Conservation (phyloP, 352 stramenopile genomes). For the Phytophthora citrophthora region DNA sequence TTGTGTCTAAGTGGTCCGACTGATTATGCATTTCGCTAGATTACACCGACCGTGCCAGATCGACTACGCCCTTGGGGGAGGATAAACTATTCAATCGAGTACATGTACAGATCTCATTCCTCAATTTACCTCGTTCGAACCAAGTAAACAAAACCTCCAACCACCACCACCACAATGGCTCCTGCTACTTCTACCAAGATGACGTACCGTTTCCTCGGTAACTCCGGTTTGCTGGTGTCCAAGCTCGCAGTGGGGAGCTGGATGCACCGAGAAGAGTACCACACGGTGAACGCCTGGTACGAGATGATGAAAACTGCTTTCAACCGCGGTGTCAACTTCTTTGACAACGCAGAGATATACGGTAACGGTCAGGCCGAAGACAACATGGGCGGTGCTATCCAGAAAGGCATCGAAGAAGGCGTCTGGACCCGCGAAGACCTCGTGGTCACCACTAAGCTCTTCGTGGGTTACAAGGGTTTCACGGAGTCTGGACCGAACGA, state of each 20-base stretch:
- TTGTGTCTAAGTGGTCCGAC: neutral
- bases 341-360: too few relatives aligned
- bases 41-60: too few relatives aligned
- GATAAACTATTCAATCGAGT: too few relatives aligned
- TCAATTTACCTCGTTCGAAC: neutral
- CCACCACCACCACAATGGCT: neutral
- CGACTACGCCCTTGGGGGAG: too few relatives aligned
- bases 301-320: conserved; percentile 6
- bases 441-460: too few relatives aligned
- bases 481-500: too few relatives aligned
- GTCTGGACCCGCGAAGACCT: too few relatives aligned
- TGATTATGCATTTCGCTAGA: too few relatives aligned
- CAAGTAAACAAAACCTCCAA: neutral
- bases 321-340: conserved; percentile 3
- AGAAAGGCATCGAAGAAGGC: too few relatives aligned
- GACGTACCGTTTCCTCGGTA: conserved; percentile 9
- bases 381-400: too few relatives aligned
- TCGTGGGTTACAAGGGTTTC: too few relatives aligned
- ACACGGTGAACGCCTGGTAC: conserved; percentile 8
- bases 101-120: neutral
- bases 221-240: conserved; percentile 10
- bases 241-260: conserved; percentile 3
- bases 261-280: conserved; percentile 4
- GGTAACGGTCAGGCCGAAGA: too few relatives aligned
- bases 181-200: conserved; percentile 4